These are phyloP conservation scores for Aspergillus candidus DNA, from an alignment of 2,329 filamentous ascomycete genomes.

Conservation along the genomic window DNA sequence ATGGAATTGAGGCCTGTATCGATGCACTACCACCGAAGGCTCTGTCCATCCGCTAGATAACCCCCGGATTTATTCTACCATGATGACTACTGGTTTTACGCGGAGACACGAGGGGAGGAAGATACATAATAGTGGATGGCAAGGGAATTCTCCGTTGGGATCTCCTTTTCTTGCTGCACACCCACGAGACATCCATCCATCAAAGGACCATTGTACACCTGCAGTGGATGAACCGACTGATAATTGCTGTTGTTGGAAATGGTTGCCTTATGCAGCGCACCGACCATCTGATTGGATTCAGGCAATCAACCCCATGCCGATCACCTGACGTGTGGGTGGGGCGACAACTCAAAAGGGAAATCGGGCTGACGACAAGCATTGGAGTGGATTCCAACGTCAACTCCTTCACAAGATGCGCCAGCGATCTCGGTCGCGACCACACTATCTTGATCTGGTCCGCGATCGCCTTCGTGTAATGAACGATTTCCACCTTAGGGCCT, in stretches of 20 bases:
- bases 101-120: too few relatives aligned
- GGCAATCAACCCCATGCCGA: not conserved
- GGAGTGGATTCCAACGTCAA: conserved; percentile 10
- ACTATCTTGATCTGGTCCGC: not conserved
- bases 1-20: too few relatives aligned
- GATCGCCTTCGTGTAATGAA: conserved; percentile 4
- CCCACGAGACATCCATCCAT: too few relatives aligned
- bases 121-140: too few relatives aligned
- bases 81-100: too few relatives aligned
- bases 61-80: too few relatives aligned
- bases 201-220: too few relatives aligned
- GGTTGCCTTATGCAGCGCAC: too few relatives aligned
- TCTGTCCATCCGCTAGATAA: too few relatives aligned
- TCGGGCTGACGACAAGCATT: conserved; percentile 18
- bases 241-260: not conserved
- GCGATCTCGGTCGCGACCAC: conserved; percentile 2
- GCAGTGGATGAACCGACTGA: not conserved
- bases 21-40: too few relatives aligned
- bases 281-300: conserved; percentile 7
- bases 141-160: too few relatives aligned
- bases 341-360: conserved; percentile 15
- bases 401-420: conserved; percentile 7
- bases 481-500: not conserved
- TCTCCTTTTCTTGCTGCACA: too few relatives aligned
- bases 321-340: conserved; percentile 14